Base-by-base conservation (phyloP, 2,329 filamentous ascomycete genomes). In the Aspergillus quadricinctus region DNA sequence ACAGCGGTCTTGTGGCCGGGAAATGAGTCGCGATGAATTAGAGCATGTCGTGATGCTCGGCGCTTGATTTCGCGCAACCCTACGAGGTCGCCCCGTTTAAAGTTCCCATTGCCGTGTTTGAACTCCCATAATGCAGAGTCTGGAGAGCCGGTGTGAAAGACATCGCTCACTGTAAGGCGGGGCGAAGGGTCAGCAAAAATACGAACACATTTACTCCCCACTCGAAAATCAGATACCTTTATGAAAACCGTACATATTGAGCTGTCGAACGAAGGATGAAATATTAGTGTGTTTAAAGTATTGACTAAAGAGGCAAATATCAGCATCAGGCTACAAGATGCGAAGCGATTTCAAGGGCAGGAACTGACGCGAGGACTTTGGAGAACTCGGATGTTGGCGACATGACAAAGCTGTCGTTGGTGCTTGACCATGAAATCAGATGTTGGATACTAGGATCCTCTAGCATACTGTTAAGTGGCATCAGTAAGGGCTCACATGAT, bases 201-300 rank as follows among this genome's bases (percentile, higher is more conserved):
- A 7, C 40, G 52, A 14, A 17, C 27, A 41, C 14, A 46, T 53
- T 28, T 49, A 52, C 48, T 27, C 31, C 19, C 29, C 17, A 21
- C 27, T 23, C 4, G 35, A 27, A n/a, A 37, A 50, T 40, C 19
- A 49, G 72, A 50, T 75, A 95, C 92, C 92, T 89, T 99, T 99
- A 73, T 99, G 94, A 75, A 99, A 99, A 6, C 94, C 94, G 67
- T 99, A 99, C 94, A 99, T 99, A 72, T 99, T 99, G 51, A 99
- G 78, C 77, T 99, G 94, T 50, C 94, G 86, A 50, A 99, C 94
- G 73, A 99, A 99, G 1, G 94, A 97, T 10, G 94, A 97, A 59
- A 97, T 96, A 70, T 99, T 99, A 65, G 93, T 99, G 73, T 99
- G 94, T 70, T 99, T 99, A 75, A 99, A 99, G 72, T 99, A 99